Percentiles rank a stretch among this genome's conserved stretches.
These are phyloP conservation scores for Blastocystis sp. DNA, from an alignment of 352 stramenopile species.

Conservation along the genomic window DNA sequence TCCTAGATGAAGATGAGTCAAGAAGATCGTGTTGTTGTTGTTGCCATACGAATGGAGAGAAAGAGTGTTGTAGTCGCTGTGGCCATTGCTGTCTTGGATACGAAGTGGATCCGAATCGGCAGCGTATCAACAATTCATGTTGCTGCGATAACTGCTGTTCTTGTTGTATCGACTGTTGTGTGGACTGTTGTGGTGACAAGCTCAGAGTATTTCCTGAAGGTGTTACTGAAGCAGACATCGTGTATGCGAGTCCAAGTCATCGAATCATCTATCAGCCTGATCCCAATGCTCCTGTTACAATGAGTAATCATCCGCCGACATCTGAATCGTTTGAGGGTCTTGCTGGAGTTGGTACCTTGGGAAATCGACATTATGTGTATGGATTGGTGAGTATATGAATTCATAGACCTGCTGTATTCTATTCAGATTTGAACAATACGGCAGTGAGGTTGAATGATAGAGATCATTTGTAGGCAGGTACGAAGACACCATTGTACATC, in stretches of 20 bases:
- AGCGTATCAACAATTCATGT: slow-evolving; percentile 53
- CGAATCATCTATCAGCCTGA: slow-evolving; percentile 53
- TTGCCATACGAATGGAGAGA: slow-evolving; percentile 6
- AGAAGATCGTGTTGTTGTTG: slow-evolving; percentile 26
- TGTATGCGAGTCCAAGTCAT: neutral
- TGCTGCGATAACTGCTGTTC: slow-evolving; percentile 46
- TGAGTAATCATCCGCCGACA: neutral
- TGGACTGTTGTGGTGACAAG: slow-evolving; percentile 44
- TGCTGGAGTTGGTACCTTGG: neutral
- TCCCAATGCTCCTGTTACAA: slow-evolving; percentile 38
- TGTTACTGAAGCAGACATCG: neutral
- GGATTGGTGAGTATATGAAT: neutral
- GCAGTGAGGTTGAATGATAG: neutral
- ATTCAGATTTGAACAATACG: slow-evolving; percentile 6
- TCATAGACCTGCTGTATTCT: slow-evolving; percentile 42
- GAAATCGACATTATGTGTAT: slow-evolving; percentile 42
- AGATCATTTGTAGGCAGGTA: neutral
- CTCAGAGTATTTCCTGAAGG: neutral
- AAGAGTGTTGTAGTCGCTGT: slow-evolving; percentile 37
- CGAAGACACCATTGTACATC: slow-evolving; percentile 51
- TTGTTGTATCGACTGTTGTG: slow-evolving; percentile 53
- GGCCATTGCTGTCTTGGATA: slow-evolving; percentile 20
- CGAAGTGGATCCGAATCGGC: neutral
- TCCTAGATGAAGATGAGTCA: slow-evolving; percentile 1
- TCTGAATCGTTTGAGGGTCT: neutral